Evolutionary conservation across 345 rosid species (phyloP).

Genomic region (thale cress (Arabidopsis thaliana)): TAIR10.1 NC_003076.8:22470001-22470500

Average conservation of each 20-base stretch:
- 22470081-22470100: neutral
- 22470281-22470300: constrained; percentile 9
- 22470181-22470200: constrained; percentile 97
- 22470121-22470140: constrained; percentile 46
- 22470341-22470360: constrained; percentile 51
- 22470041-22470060: constrained; percentile 31
- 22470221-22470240: constrained; percentile 8
- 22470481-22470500: neutral
- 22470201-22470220: constrained; percentile 52
- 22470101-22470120: neutral
- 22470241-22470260: neutral
- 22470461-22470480: constrained; percentile 50
- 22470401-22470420: constrained; percentile 79
- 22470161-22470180: constrained; percentile 93
- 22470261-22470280: too few species aligned
- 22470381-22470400: constrained; percentile 83
- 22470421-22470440: constrained; percentile 56
- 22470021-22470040: constrained; percentile 63
- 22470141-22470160: constrained; percentile 93
- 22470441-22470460: constrained; percentile 57
- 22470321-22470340: constrained; percentile 63
- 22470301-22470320: constrained; percentile 50
- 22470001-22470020: constrained; percentile 79
- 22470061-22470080: constrained; percentile 3
- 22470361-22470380: constrained; percentile 67